phyloP scores from a whole-genome alignment of 2,329 filamentous ascomycete genomes.

The Lecanicillium sp. region DNA sequence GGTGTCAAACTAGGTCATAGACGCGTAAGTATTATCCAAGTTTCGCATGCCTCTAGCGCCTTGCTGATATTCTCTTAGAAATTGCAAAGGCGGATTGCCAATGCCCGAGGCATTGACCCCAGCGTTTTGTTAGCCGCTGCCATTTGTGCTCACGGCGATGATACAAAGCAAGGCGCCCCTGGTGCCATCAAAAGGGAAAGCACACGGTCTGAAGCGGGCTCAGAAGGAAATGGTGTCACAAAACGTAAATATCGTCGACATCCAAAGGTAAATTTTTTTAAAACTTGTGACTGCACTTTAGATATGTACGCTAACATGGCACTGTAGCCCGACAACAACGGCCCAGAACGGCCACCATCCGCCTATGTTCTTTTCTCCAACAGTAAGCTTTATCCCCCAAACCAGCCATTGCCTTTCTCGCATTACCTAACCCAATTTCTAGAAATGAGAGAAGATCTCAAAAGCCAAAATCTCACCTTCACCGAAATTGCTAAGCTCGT shows the following conservation, averaged over 20 bases:
- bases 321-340: conserved; percentile 64
- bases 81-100: conserved; percentile 75
- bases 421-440: neutral
- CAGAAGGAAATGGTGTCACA: conserved; percentile 33
- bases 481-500: conserved; percentile 79
- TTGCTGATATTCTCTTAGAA: conserved; percentile 42
- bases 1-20: conserved; percentile 75
- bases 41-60: too few relatives aligned
- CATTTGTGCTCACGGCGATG: conserved; percentile 41
- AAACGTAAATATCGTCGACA: conserved; percentile 74
- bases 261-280: conserved; percentile 51
- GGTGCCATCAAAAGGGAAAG: conserved; percentile 42
- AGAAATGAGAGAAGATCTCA: conserved; percentile 72
- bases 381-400: conserved; percentile 46
- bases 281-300: neutral
- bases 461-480: conserved; percentile 68
- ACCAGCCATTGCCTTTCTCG: conserved; percentile 1
- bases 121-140: conserved; percentile 42
- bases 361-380: conserved; percentile 84
- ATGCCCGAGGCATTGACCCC: conserved; percentile 55
- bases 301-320: conserved; percentile 2
- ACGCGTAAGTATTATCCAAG: conserved; percentile 49
- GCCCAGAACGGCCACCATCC: conserved; percentile 70
- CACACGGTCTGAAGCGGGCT: conserved; percentile 35
- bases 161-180: conserved; percentile 43